phyloP scores from a whole-genome alignment of 345 rosid species.

The Aurinia saxatilis region DNA sequence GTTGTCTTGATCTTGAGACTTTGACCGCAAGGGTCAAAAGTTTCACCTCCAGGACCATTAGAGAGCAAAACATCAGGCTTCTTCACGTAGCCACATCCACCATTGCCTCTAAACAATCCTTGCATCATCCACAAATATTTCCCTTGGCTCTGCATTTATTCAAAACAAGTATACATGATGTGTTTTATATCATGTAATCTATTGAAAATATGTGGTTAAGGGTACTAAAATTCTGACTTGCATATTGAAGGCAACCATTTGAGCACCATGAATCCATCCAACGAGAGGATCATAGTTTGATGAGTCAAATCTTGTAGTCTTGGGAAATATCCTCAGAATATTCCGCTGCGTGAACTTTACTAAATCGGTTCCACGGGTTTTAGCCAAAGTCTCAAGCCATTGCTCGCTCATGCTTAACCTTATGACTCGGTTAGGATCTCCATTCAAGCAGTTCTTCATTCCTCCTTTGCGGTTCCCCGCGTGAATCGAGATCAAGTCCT shows the following conservation, averaged over 20 bases:
- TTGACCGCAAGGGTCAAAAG: conserved; percentile 45
- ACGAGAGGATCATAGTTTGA: conserved; percentile 77
- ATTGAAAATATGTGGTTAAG: background rate
- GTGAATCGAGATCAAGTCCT: conserved; percentile 59
- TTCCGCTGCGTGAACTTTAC: conserved; percentile 75
- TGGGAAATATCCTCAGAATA: conserved; percentile 73
- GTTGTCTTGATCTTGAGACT: conserved; percentile 33
- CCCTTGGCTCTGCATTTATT: conserved; percentile 47
- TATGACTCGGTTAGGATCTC: conserved; percentile 40
- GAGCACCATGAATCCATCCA: conserved; percentile 97
- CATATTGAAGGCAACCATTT: conserved; percentile 99
- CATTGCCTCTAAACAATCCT: conserved; percentile 83
- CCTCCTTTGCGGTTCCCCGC: conserved; percentile 67
- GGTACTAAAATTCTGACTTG: conserved; percentile 41
- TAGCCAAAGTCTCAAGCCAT: conserved; percentile 48
- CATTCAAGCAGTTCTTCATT: conserved; percentile 31
- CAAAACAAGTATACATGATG: background rate
- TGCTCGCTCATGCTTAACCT: conserved; percentile 71
- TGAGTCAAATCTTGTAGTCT: conserved; percentile 61
- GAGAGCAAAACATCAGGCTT: conserved; percentile 60
- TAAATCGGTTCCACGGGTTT: conserved; percentile 36
- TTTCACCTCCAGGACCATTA: conserved; percentile 20
- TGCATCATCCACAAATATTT: conserved; percentile 74
- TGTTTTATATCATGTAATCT: background rate
- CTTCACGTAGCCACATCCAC: conserved; percentile 80